Base-by-base conservation (phyloP, 257 asterid species). In the Capsicum pubescens region DNA sequence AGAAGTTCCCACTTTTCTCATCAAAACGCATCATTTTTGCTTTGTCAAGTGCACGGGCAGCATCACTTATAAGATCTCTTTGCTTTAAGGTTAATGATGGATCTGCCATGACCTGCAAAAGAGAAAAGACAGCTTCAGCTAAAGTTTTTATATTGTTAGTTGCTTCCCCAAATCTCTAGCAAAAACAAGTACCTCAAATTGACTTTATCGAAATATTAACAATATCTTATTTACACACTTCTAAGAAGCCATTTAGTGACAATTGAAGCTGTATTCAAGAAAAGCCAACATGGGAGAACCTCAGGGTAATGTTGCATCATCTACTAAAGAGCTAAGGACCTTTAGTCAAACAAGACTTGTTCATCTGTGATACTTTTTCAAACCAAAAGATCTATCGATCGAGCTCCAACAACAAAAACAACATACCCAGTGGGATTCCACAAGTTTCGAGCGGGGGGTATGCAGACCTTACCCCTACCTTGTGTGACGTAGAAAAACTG, bases 1-100 rank as follows among this genome's bases (percentile, higher is more conserved):
- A 96, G 74, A 96, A 94, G 88, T 96, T 96, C 89, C 99, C 99
- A 85, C 99, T 96, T 90, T 96, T 96, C 91, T 96, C 99, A 90
- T 96, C 99, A 82, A 94, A 96, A 67, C 99, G 99, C 99, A 96
- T 93, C 99, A 96, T 96, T 91, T 96, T 96, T 80, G 99, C 99
- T 90, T 89, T 94, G 91, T 96, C 99, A 9, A 96, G 98, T 86
- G 98, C 90, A 83, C 99, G 97, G 67, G 99, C 99, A 83, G 98
- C 98, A 90, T 94, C 98, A 52, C 93, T 90, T 44, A 96, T 93
- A 86, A 96, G 92, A 86, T 93, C 93, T 88, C 98, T 93, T 90
- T 94, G 99, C 89, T 96, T 96, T 87, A 93, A 87, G 91, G 98
- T 88, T 90, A 96, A 85, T 76, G 95, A 91, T 87, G 99, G 99